Evolutionary conservation across 805 yeast genomes (phyloP).

Genomic region (Candida stauntonica): DNA sequence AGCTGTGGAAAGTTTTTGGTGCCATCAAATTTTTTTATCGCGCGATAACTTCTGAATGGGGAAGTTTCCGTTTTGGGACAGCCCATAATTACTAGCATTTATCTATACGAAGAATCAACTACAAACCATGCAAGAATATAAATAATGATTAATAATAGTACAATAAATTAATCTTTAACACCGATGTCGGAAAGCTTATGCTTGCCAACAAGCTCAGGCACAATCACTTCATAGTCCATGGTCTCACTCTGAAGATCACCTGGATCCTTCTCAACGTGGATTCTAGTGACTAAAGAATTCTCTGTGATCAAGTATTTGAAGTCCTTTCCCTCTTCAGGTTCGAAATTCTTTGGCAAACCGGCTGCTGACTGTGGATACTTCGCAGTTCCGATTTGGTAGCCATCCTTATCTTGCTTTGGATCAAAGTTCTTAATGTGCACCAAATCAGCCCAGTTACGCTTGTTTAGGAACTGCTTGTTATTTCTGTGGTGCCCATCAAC

Average conservation of each 20-base stretch:
- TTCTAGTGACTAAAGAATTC: slow-evolving; percentile 59
- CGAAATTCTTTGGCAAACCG: slow-evolving; percentile 10
- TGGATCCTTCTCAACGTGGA: slow-evolving; percentile 69
- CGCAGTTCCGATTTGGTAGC: slow-evolving; percentile 28
- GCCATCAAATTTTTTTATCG: slow-evolving; percentile 11
- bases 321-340: slow-evolving; percentile 29
- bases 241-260: slow-evolving; percentile 46
- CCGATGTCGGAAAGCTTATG: slow-evolving; percentile 19
- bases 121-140: too few species aligned
- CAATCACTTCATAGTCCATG: slow-evolving; percentile 59
- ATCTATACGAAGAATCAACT: too few species aligned
- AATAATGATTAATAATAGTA: neutral
- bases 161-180: slow-evolving; percentile 10
- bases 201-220: slow-evolving; percentile 50
- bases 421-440: slow-evolving; percentile 43
- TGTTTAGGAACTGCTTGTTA: slow-evolving; percentile 55
- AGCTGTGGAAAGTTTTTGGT: slow-evolving; percentile 8
- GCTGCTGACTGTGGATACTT: slow-evolving; percentile 42
- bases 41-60: slow-evolving; percentile 4
- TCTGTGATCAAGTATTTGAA: slow-evolving; percentile 51
- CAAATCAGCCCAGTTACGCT: slow-evolving; percentile 70
- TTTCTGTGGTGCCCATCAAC: slow-evolving; percentile 46
- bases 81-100: too few species aligned
- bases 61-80: neutral
- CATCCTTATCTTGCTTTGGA: slow-evolving; percentile 9